A percentile compares a stretch with the other conserved stretches of the same genome.
Conservation (phyloP, 345 rosid species). For the Ceriops decandra region DNA sequence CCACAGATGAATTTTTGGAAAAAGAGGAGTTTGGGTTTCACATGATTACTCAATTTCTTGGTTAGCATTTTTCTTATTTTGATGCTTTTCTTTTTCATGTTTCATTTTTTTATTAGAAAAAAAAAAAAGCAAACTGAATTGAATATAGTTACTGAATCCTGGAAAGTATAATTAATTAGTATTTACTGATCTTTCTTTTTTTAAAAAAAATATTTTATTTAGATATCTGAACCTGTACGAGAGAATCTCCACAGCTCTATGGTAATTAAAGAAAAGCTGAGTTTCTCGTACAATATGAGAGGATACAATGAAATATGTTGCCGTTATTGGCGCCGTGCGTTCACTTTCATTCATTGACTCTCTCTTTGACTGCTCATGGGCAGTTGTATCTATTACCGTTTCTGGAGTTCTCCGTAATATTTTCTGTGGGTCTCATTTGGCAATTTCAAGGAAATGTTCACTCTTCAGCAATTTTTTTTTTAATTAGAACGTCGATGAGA, state of each 20-base stretch:
- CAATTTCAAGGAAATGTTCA: neutral
- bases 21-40: constrained; percentile 60
- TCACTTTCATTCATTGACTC: neutral
- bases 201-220: neutral
- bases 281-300: constrained; percentile 21
- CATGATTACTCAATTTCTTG: constrained; percentile 34
- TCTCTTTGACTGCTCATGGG: constrained; percentile 17
- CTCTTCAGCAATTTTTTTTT: neutral
- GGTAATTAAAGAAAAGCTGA: constrained; percentile 10
- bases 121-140: constrained; percentile 12
- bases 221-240: constrained; percentile 25
- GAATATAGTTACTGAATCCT: constrained; percentile 20
- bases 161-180: neutral
- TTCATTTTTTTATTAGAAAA: neutral
- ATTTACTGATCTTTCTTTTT: neutral
- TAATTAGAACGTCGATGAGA: too few relatives aligned
- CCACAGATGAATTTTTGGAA: constrained; percentile 43
- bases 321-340: neutral
- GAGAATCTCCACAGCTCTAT: constrained; percentile 48
- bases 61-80: neutral
- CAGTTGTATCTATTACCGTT: constrained; percentile 17
- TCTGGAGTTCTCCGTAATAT: neutral
- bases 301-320: constrained; percentile 15
- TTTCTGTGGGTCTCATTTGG: neutral
- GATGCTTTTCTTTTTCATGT: constrained; percentile 1